Evolutionary conservation across 2,329 filamentous ascomycete species (phyloP), one percentile per base, ranked within the genome.

Genomic region (Phyllosticta paracitricarpa): DNA sequence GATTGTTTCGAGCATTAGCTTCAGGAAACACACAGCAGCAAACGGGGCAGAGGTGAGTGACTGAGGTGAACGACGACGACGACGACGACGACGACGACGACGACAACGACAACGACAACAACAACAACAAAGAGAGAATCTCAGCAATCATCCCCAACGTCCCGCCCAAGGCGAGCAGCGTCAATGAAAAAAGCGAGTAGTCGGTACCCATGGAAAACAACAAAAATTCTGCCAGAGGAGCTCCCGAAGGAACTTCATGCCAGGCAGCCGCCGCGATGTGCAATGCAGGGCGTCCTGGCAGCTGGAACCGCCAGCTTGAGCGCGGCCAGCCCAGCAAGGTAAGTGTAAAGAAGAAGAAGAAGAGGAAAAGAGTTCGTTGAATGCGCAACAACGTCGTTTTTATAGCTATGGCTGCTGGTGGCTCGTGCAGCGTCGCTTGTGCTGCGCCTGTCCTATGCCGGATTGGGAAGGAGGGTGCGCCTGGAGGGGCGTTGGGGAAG

Each of bases 151-250:
- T 75, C 73, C 71, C 70, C 71, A 73, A 69, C 64, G 61, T 71
- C 69, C 63, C 65, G 69, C 70, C 5, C 68, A 66, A 72, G 68
- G 70, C 72, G 65, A 68, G 65, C 6, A 66, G 65, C 19, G 64
- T 71, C 71, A 71, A 77, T 77, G 76, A 77, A 77, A 77, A 77
- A 68, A 70, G 62, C 64, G 66, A 30, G 28, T 30, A 30, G 28
- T 22, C n/a, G 19, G 19, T 22, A 22, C 19, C 19, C 19, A 2
- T 22, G 69, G 9, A 19, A 53, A 68, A 73, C 73, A 78, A 74
- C 77, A 79, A 79, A 79, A 77, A 79, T 78, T 78, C 70, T 75
- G 75, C 76, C 73, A 73, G 71, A 73, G 72, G 76, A 74, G 75
- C 72, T 73, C 75, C 77, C 76, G 75, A 76, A 79, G 69, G 73